Conservation (phyloP, 192 early-diverging fungal species). For the Backusella westeae region DNA sequence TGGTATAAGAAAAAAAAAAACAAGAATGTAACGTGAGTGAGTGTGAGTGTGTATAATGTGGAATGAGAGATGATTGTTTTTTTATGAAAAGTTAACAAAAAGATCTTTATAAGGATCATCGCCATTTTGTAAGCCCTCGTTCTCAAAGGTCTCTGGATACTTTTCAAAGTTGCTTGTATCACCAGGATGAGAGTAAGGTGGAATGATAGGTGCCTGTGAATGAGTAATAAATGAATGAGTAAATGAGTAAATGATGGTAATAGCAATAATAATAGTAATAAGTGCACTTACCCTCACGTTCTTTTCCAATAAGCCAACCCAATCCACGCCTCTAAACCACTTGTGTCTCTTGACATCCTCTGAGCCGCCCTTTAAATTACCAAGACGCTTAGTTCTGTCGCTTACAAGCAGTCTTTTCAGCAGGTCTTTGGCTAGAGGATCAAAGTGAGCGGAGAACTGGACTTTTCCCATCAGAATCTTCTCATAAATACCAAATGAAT, state of each 20-base stretch:
- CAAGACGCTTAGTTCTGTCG: slow-evolving; percentile 90
- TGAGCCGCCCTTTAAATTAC: slow-evolving; percentile 88
- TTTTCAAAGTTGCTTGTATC: slow-evolving; percentile 98
- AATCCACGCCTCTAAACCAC: slow-evolving; percentile 94
- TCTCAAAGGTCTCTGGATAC: slow-evolving; percentile 83
- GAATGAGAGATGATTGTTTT: neutral
- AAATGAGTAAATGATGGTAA: neutral
- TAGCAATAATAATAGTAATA: neutral
- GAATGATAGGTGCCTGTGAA: slow-evolving; percentile 80
- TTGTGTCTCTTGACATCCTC: slow-evolving; percentile 92
- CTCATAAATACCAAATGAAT: slow-evolving; percentile 98
- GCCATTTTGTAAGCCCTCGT: slow-evolving; percentile 37
- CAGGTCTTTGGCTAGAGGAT: slow-evolving; percentile 81
- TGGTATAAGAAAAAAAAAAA: neutral
- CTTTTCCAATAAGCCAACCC: slow-evolving; percentile 80
- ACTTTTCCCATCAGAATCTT: slow-evolving; percentile 93
- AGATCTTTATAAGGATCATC: slow-evolving; percentile 80
- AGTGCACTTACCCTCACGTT: slow-evolving; percentile 46
- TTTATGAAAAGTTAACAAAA: slow-evolving; percentile 72
- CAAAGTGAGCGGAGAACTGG: slow-evolving; percentile 87
- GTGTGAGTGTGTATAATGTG: neutral
- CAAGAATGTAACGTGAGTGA: neutral
- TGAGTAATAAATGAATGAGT: neutral
- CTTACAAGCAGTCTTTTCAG: slow-evolving; percentile 89
- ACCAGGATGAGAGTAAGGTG: slow-evolving; percentile 82